A percentile compares a stretch with the other conserved stretches of the same genome.
These are phyloP conservation scores for Marchantia polymorpha DNA, from an alignment of 225 moss, liverwort and hornwort genomes.

Conservation along the genomic window DNA sequence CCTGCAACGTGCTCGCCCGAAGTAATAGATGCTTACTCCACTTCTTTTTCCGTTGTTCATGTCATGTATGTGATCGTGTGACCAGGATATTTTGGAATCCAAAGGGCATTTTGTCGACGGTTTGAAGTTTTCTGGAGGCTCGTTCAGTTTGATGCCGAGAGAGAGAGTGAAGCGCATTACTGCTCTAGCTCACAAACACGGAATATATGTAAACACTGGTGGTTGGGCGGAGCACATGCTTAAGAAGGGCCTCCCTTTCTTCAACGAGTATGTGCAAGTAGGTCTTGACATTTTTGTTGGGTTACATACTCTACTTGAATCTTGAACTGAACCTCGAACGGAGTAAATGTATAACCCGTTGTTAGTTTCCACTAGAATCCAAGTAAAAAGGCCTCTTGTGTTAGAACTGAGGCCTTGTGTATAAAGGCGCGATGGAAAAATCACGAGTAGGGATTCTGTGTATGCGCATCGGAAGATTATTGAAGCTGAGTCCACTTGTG, in stretches of 20 bases:
- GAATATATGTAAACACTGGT: conserved; percentile 65
- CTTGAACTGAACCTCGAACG: no score
- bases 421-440: no score
- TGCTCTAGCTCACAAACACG: conserved; percentile 58
- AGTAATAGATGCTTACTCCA: not conserved
- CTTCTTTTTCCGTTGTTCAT: not conserved
- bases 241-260: conserved; percentile 52
- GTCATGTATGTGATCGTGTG: not conserved
- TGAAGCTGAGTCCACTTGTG: no score
- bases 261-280: conserved; percentile 70
- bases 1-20: not conserved
- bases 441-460: no score
- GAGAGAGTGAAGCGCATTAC: conserved; percentile 54
- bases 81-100: conserved; percentile 55
- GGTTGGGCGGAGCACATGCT: conserved; percentile 67
- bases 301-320: no score
- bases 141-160: conserved; percentile 55
- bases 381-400: no score
- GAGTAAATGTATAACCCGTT: no score
- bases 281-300: conserved; percentile 4
- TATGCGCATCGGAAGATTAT: no score
- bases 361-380: no score
- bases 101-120: conserved; percentile 59
- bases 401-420: no score
- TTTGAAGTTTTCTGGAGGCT: conserved; percentile 57